These are phyloP conservation scores for Ogataea populi-albae DNA, from an alignment of 805 yeast genomes.

Conservation along the genomic window DNA sequence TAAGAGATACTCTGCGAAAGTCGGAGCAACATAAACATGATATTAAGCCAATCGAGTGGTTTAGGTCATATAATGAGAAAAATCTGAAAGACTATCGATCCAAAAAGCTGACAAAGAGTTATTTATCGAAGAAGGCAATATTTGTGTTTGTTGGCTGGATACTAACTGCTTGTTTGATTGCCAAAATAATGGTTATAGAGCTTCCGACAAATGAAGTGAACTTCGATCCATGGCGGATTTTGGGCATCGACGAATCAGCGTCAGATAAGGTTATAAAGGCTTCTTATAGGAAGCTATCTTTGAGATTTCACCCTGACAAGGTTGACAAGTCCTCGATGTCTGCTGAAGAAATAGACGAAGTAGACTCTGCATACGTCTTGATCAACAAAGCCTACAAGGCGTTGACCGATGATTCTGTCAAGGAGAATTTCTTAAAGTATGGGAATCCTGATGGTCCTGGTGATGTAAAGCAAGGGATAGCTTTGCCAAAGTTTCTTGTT, in stretches of 20 bases:
- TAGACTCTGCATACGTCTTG: conserved; percentile 75
- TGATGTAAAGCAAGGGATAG: conserved; percentile 87
- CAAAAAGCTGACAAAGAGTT: conserved; percentile 23
- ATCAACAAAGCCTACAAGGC: conserved; percentile 93
- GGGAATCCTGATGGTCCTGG: conserved; percentile 99
- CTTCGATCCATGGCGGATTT: conserved; percentile 89
- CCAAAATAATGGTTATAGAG: conserved; percentile 44
- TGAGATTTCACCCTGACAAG: conserved; percentile 93
- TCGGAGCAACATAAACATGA: conserved; percentile 9
- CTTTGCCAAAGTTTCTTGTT: conserved; percentile 85
- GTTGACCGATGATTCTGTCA: conserved; percentile 82
- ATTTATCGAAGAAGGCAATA: conserved; percentile 33
- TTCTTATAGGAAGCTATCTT: conserved; percentile 80
- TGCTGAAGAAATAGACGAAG: conserved; percentile 49
- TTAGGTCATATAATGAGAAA: conserved; percentile 34
- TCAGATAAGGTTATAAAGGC: conserved; percentile 73
- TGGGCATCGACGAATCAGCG: conserved; percentile 69
- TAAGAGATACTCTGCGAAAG: conserved; percentile 6
- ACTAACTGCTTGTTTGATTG: conserved; percentile 41
- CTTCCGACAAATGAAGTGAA: conserved; percentile 39
- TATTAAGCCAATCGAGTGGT: conserved; percentile 26
- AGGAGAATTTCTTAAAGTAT: conserved; percentile 75
- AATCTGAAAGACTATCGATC: conserved; percentile 30
- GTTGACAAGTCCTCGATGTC: conserved; percentile 58
- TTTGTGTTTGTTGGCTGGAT: conserved; percentile 59